phyloP scores from a whole-genome alignment of 495 filamentous ascomycete genomes.

The Aspergillus biplanus region DNA sequence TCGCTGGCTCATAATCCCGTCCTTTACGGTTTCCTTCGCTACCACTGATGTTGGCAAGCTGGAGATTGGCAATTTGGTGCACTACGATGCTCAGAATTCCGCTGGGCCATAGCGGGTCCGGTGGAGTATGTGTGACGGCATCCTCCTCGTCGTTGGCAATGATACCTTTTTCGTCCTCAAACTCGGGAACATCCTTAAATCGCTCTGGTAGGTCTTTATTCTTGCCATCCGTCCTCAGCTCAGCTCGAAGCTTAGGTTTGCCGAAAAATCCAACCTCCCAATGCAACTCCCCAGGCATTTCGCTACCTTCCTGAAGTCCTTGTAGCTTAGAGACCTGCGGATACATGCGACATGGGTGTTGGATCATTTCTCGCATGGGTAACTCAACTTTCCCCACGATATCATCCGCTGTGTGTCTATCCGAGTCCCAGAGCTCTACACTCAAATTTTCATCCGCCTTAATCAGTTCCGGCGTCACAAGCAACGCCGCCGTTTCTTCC shows the following conservation, averaged over 20 bases:
- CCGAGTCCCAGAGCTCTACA: constrained; percentile 95
- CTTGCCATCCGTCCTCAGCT: constrained; percentile 83
- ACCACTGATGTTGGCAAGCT: constrained; percentile 75
- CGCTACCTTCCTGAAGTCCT: constrained; percentile 78
- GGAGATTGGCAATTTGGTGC: constrained; percentile 93
- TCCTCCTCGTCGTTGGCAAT: constrained; percentile 77
- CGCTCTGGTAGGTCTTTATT: constrained; percentile 72
- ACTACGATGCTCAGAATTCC: constrained; percentile 82
- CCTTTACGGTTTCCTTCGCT: constrained; percentile 66
- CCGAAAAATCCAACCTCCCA: constrained; percentile 96
- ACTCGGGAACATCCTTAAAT: constrained; percentile 70
- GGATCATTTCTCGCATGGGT: constrained; percentile 90
- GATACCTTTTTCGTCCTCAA: constrained; percentile 89
- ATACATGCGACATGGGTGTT: constrained; percentile 90
- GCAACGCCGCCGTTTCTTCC: constrained; percentile 84
- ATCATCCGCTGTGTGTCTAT: constrained; percentile 85
- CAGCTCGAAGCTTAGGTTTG: constrained; percentile 82
- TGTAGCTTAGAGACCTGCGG: constrained; percentile 83
- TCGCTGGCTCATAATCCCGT: constrained; percentile 87
- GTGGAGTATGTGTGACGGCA: constrained; percentile 84
- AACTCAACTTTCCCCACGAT: constrained; percentile 93
- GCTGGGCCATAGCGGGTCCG: constrained; percentile 91
- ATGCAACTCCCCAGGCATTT: constrained; percentile 90
- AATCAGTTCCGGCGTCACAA: constrained; percentile 85
- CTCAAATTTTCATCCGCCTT: constrained; percentile 91